Percentiles rank a stretch among this genome's conserved stretches.
These are phyloP conservation scores for Borealophlyctis nickersoniae DNA, from an alignment of 192 early-diverging fungal genomes.

Conservation along the genomic window DNA sequence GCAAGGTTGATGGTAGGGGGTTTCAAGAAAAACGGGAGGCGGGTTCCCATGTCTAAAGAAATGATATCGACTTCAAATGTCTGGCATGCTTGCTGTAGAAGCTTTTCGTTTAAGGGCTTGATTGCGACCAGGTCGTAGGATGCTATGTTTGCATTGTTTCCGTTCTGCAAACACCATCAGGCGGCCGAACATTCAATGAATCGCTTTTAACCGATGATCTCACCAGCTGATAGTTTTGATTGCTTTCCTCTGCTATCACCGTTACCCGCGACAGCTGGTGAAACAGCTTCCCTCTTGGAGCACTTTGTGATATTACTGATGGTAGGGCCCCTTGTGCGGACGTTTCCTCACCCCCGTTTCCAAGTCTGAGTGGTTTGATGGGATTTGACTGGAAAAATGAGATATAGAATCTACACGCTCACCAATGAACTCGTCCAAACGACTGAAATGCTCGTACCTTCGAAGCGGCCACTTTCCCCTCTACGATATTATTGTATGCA, in stretches of 20 bases:
- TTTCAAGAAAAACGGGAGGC: constrained; percentile 69
- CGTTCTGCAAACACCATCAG: constrained; percentile 5
- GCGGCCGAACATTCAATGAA: neutral
- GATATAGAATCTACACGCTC: neutral
- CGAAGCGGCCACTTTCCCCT: constrained; percentile 35
- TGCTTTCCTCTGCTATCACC: constrained; percentile 54
- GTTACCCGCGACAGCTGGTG: constrained; percentile 59
- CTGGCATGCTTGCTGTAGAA: constrained; percentile 66
- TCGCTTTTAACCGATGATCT: neutral
- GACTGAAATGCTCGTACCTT: constrained; percentile 13
- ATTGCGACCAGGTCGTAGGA: constrained; percentile 69
- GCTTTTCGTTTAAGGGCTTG: constrained; percentile 66
- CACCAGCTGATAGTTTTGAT: constrained; percentile 55
- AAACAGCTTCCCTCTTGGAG: constrained; percentile 26
- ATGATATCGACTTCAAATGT: constrained; percentile 78
- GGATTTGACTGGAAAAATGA: constrained; percentile 14
- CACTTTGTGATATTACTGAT: constrained; percentile 4
- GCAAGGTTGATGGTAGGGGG: constrained; percentile 63
- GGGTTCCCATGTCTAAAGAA: constrained; percentile 62
- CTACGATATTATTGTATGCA: constrained; percentile 49
- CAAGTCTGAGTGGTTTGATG: constrained; percentile 38
- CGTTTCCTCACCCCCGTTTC: constrained; percentile 27
- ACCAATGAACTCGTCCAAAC: constrained; percentile 20
- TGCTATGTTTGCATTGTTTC: constrained; percentile 22
- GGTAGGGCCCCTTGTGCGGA: constrained; percentile 4